Evolutionary conservation across 108 stramenopile genomes (phyloP).

Genomic region (Parmales sp.): DNA sequence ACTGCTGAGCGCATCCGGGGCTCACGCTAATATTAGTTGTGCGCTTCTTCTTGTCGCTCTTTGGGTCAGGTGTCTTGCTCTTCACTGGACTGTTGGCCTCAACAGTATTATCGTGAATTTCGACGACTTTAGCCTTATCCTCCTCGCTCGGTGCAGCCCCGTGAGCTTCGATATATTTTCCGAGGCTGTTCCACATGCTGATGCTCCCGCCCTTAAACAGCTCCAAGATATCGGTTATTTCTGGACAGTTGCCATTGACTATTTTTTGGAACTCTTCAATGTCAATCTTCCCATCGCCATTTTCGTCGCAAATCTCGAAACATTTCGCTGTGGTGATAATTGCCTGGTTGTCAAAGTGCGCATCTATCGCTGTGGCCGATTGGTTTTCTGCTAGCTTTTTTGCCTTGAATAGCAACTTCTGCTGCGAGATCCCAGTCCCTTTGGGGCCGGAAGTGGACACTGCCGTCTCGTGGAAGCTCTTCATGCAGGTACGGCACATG

Average conservation of each 20-base stretch:
- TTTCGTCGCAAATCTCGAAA: background rate
- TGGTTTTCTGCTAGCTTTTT: background rate
- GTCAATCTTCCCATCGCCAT: background rate
- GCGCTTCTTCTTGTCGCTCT: no score
- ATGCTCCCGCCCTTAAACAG: background rate
- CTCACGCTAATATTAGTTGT: no score
- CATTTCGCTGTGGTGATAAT: background rate
- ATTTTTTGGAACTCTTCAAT: background rate
- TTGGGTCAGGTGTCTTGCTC: no score
- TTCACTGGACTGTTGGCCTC: no score
- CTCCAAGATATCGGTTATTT: background rate
- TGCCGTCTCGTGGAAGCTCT: background rate
- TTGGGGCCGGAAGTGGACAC: background rate
- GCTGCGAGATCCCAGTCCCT: background rate
- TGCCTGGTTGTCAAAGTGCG: slow-evolving; percentile 1
- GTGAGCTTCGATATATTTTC: slow-evolving; percentile 4
- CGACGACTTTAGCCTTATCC: no score
- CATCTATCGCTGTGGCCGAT: background rate
- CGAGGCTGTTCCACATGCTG: slow-evolving; percentile 8
- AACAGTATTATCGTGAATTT: background rate
- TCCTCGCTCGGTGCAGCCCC: background rate
- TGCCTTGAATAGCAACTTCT: background rate
- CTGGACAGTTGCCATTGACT: background rate
- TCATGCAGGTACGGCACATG: background rate
- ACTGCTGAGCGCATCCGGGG: slow-evolving; percentile 3